A percentile compares a stretch with the other conserved stretches of the same genome.
phyloP scores from a whole-genome alignment of 768 basidiomycete genomes.

The Hemileccinum impolitum region DNA sequence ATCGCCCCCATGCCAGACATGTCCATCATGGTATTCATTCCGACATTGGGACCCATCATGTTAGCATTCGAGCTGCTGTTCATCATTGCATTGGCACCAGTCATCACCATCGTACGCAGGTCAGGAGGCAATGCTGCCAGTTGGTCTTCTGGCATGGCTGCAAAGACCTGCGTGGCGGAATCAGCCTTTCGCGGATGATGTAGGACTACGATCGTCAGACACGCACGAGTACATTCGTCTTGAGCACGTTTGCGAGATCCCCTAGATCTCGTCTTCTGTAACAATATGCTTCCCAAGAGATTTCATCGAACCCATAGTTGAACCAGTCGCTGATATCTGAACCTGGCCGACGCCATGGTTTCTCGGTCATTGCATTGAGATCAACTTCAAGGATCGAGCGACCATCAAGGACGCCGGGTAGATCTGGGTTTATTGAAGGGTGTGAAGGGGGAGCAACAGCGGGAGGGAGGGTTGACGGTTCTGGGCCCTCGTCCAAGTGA shows the following conservation, averaged over 20 bases:
- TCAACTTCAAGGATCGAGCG: slow-evolving; percentile 86
- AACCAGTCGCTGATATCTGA: slow-evolving; percentile 97
- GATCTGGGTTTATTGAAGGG: slow-evolving; percentile 69
- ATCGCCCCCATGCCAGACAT: slow-evolving; percentile 63
- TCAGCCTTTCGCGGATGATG: slow-evolving; percentile 4
- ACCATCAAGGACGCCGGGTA: slow-evolving; percentile 64
- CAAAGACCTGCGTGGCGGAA: slow-evolving; percentile 55
- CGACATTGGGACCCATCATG: slow-evolving; percentile 51
- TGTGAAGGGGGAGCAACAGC: slow-evolving; percentile 75
- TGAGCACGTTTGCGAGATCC: slow-evolving; percentile 75
- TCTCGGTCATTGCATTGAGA: slow-evolving; percentile 66
- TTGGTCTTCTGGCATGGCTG: slow-evolving; percentile 81
- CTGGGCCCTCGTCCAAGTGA: slow-evolving; percentile 48
- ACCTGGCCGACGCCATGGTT: slow-evolving; percentile 90
- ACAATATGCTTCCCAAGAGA: slow-evolving; percentile 92
- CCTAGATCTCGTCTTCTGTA: slow-evolving; percentile 79
- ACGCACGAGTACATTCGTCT: slow-evolving; percentile 78
- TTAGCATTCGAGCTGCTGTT: slow-evolving; percentile 49
- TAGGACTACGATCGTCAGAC: background rate
- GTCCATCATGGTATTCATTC: slow-evolving; percentile 75
- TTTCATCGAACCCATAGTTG: slow-evolving; percentile 98
- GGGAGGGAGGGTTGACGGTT: slow-evolving; percentile 62
- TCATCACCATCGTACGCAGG: slow-evolving; percentile 84
- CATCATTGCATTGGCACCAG: slow-evolving; percentile 77
- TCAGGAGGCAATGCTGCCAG: slow-evolving; percentile 75